A percentile compares a stretch with the other conserved stretches of the same genome.
These are phyloP conservation scores for Inga oerstediana DNA, from an alignment of 306 rosid genomes.

Conservation along the genomic window DNA sequence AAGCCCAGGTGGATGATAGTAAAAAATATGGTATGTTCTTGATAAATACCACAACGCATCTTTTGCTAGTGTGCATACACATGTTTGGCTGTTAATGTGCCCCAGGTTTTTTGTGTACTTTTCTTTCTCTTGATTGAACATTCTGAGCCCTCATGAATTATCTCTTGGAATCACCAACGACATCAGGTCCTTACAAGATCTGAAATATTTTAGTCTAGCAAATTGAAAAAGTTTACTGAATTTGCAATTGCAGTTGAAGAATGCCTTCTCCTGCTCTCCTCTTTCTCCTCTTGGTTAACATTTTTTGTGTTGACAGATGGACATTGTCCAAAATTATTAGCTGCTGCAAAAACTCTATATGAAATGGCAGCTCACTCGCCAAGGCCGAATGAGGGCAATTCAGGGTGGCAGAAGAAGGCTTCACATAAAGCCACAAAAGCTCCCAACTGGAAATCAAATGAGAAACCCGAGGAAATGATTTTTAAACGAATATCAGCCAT, in stretches of 20 bases:
- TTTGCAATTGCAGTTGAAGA: conserved; percentile 29
- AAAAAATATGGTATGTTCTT: conserved; percentile 43
- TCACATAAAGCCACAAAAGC: conserved; percentile 75
- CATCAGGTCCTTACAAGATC: neutral
- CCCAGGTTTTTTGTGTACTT: neutral
- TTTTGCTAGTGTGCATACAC: conserved; percentile 21
- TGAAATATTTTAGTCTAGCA: neutral
- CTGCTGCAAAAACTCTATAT: conserved; percentile 77
- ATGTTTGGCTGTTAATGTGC: conserved; percentile 19
- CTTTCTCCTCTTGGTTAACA: conserved; percentile 14
- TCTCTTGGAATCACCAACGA: neutral
- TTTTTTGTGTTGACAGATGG: conserved; percentile 62
- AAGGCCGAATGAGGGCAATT: conserved; percentile 55
- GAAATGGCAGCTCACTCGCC: conserved; percentile 59
- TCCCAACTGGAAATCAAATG: conserved; percentile 59
- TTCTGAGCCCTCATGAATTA: neutral
- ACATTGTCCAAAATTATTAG: conserved; percentile 55
- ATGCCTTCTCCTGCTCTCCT: neutral
- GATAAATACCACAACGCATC: conserved; percentile 16
- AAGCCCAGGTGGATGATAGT: conserved; percentile 49
- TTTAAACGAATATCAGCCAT: conserved; percentile 36
- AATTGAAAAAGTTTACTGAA: neutral
- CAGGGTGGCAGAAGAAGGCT: conserved; percentile 81
- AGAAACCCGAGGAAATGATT: conserved; percentile 57
- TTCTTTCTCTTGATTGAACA: neutral